Conservation (phyloP, 768 basidiomycete species). For the Collybia sp. region DNA sequence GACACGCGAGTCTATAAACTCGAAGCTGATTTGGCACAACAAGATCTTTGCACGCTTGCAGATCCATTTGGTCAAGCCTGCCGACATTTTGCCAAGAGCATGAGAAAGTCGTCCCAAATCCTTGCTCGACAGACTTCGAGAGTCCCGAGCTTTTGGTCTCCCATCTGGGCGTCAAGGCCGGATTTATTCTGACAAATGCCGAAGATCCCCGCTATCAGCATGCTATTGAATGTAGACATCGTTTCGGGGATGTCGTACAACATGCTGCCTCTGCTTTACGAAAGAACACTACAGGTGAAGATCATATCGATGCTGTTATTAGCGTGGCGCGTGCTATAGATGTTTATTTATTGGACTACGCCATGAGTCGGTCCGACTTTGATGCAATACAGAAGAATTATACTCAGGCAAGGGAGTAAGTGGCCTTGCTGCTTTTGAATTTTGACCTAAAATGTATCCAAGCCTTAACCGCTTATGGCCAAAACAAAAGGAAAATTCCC, state of each 20-base stretch:
- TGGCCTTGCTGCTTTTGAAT: not conserved
- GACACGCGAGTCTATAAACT: not conserved
- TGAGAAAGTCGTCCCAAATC: slow-evolving; percentile 51
- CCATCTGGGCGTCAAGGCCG: slow-evolving; percentile 64
- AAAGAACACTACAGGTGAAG: slow-evolving; percentile 61
- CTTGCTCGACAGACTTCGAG: slow-evolving; percentile 59
- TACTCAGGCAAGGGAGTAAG: slow-evolving; percentile 57
- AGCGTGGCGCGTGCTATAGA: slow-evolving; percentile 70
- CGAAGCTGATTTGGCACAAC: slow-evolving; percentile 1
- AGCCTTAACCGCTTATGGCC: slow-evolving; percentile 66
- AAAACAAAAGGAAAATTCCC: slow-evolving; percentile 71
- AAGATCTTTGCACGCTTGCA: slow-evolving; percentile 64
- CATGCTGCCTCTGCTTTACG: slow-evolving; percentile 62
- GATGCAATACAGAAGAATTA: slow-evolving; percentile 66
- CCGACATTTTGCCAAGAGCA: slow-evolving; percentile 61
- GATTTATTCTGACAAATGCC: slow-evolving; percentile 70
- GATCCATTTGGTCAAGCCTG: slow-evolving; percentile 76
- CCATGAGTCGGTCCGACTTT: slow-evolving; percentile 52
- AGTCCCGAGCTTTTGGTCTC: slow-evolving; percentile 66
- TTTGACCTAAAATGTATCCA: slow-evolving; percentile 1
- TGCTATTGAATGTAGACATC: slow-evolving; percentile 48
- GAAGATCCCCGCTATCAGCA: slow-evolving; percentile 71
- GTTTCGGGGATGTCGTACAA: slow-evolving; percentile 67
- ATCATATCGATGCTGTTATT: slow-evolving; percentile 84
- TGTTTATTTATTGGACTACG: slow-evolving; percentile 70